Conservation (phyloP, 2,329 filamentous ascomycete genomes). For the Paramyrothecium sp. region DNA sequence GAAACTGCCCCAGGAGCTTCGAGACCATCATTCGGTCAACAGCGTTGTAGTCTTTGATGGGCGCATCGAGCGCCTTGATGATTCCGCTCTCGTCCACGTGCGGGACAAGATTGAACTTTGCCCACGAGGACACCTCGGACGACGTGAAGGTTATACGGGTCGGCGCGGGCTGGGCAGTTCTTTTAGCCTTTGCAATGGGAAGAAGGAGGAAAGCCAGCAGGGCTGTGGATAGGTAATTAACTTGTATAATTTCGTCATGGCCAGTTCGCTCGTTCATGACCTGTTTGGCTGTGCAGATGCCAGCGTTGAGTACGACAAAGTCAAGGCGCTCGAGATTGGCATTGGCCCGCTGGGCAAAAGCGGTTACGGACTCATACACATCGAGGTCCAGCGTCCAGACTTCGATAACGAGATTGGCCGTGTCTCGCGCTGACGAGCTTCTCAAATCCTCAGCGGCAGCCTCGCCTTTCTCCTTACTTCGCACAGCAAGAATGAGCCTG, state of each 20-base stretch:
- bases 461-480: constrained; percentile 35
- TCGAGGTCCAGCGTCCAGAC: constrained; percentile 44
- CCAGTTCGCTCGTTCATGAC: constrained; percentile 23
- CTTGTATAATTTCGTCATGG: constrained; percentile 38
- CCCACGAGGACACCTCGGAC: constrained; percentile 20
- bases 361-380: constrained; percentile 39
- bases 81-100: background rate
- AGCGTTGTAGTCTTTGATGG: background rate
- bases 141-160: constrained; percentile 7
- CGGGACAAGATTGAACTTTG: constrained; percentile 8
- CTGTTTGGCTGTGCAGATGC: constrained; percentile 20
- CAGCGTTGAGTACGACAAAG: constrained; percentile 45
- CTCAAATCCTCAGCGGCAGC: constrained; percentile 30
- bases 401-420: constrained; percentile 29
- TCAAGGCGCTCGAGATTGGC: constrained; percentile 34
- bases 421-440: constrained; percentile 7
- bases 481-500: constrained; percentile 41
- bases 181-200: constrained; percentile 19
- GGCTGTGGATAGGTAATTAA: constrained; percentile 34
- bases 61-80: constrained; percentile 1
- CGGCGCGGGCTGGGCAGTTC: background rate
- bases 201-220: constrained; percentile 29
- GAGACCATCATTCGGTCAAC: constrained; percentile 5
- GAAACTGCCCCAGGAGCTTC: constrained; percentile 8
- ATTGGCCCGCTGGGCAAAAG: constrained; percentile 31